Conservation (phyloP, 164 flowering plant genomes). For the Umbilicus rupestris region DNA sequence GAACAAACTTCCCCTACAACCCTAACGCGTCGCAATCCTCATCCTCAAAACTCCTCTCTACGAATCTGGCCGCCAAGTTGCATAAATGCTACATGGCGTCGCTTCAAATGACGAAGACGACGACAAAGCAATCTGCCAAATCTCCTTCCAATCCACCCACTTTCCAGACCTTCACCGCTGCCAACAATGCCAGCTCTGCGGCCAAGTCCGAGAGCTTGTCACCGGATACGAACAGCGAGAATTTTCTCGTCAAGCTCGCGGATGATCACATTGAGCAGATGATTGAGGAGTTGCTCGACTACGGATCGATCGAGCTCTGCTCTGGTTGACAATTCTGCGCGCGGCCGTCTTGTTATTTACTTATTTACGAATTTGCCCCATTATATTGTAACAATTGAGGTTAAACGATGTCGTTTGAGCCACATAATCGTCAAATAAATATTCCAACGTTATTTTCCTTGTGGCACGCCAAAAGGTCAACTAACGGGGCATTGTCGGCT, state of each 20-base stretch:
- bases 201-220: neutral
- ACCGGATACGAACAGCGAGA: neutral
- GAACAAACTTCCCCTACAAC: constrained; percentile 30
- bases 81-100: constrained; percentile 34
- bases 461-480: constrained; percentile 27
- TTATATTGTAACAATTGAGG: neutral
- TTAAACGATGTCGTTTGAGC: neutral
- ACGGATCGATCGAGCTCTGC: constrained; percentile 28
- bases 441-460: neutral
- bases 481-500: constrained; percentile 38
- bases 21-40: constrained; percentile 17
- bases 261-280: constrained; percentile 38
- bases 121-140: neutral
- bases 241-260: constrained; percentile 16
- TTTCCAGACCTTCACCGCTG: neutral
- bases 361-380: neutral
- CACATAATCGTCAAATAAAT: no score
- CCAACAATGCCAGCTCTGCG: no score
- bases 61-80: constrained; percentile 29
- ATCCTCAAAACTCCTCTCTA: constrained; percentile 25
- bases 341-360: no score
- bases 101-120: constrained; percentile 18
- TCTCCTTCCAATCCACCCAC: neutral
- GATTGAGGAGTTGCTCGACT: constrained; percentile 35
- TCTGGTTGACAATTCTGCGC: constrained; percentile 8